phyloP scores from a whole-genome alignment of 164 flowering plant species.

The Chloranthus sessilifolius region DNA sequence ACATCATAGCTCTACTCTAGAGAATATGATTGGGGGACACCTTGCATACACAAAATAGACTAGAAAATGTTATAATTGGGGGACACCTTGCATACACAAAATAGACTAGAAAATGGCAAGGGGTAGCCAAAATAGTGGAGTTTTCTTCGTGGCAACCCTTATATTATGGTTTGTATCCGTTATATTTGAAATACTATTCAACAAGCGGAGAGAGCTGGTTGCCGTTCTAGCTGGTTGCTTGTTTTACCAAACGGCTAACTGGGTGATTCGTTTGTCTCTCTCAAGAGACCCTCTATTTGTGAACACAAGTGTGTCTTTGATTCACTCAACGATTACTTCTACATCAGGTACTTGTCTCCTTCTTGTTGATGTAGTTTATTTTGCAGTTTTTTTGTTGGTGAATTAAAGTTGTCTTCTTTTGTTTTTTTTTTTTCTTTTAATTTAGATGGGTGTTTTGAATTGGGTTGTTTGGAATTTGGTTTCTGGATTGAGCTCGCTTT shows the following conservation, averaged over 20 bases:
- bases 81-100: no score
- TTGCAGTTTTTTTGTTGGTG: background rate
- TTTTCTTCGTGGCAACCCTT: conserved; percentile 69
- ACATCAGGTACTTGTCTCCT: conserved; percentile 43
- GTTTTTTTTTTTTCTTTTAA: background rate
- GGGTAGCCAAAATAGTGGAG: conserved; percentile 30
- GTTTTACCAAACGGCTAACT: conserved; percentile 74
- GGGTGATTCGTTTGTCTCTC: conserved; percentile 42
- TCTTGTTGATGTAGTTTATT: background rate
- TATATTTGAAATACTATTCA: conserved; percentile 56
- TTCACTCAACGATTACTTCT: conserved; percentile 78
- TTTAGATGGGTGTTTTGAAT: no score
- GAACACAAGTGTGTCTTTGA: conserved; percentile 80
- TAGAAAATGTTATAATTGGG: no score
- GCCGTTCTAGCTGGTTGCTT: conserved; percentile 45
- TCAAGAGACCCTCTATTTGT: conserved; percentile 79
- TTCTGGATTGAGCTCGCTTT: no score
- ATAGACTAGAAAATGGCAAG: conserved; percentile 14
- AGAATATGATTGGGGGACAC: no score
- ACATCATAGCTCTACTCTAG: no score
- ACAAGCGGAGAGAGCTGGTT: conserved; percentile 54
- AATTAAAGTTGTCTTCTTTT: background rate
- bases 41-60: no score
- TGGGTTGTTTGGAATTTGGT: no score
- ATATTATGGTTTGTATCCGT: conserved; percentile 83